Conservation (phyloP, 2,329 filamentous ascomycete genomes). For the Cephalotrichum gorgonifer region DNA sequence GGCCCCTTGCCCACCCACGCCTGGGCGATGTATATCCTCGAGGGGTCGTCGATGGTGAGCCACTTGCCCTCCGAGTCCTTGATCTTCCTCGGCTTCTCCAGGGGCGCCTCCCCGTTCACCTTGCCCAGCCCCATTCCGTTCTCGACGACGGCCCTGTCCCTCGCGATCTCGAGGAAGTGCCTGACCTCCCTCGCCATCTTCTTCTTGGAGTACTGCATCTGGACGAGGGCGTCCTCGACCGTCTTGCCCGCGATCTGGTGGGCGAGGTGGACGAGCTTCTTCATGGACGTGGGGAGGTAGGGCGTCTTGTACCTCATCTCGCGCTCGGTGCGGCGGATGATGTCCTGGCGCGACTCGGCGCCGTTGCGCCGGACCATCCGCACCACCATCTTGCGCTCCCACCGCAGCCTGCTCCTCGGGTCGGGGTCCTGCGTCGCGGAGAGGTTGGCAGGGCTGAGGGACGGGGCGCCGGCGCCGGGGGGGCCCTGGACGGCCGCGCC, state of each 20-base stretch:
- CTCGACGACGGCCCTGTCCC: constrained; percentile 68
- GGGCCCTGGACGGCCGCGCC: constrained; percentile 12
- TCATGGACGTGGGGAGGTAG: constrained; percentile 72
- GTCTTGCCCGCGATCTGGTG: constrained; percentile 87
- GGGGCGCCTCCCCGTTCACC: constrained; percentile 24
- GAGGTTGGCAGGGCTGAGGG: constrained; percentile 6
- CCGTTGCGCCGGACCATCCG: constrained; percentile 61
- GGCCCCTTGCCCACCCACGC: constrained; percentile 82
- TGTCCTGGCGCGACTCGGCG: constrained; percentile 44
- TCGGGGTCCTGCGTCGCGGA: constrained; percentile 49
- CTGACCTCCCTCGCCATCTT: constrained; percentile 73
- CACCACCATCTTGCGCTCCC: constrained; percentile 78
- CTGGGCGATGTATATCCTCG: constrained; percentile 81
- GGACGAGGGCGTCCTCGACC: constrained; percentile 84
- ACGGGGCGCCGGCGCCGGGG: constrained; percentile 2
- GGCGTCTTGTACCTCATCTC: constrained; percentile 50
- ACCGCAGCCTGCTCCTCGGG: constrained; percentile 59
- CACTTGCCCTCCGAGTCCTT: constrained; percentile 65
- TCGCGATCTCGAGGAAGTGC: constrained; percentile 70
- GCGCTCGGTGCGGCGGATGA: constrained; percentile 55
- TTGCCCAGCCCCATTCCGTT: constrained; percentile 72
- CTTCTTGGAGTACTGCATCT: constrained; percentile 96
- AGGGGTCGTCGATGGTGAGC: constrained; percentile 60
- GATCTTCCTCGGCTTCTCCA: constrained; percentile 37
- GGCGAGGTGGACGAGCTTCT: constrained; percentile 82